These are phyloP conservation scores for Collybia sp. DNA, from an alignment of 768 basidiomycete genomes.

Conservation along the genomic window DNA sequence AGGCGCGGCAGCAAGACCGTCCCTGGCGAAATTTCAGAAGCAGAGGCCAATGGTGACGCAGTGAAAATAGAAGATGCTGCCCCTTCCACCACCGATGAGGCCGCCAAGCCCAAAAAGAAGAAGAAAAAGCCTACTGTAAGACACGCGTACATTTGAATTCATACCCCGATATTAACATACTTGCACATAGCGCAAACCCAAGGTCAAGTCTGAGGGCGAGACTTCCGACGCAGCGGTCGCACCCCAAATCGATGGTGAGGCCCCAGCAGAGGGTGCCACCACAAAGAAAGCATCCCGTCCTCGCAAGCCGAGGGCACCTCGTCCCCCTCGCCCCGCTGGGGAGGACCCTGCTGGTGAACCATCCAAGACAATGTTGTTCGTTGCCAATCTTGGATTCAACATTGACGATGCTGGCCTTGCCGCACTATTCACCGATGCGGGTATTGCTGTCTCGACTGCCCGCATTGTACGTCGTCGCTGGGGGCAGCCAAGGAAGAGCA, in stretches of 20 bases:
- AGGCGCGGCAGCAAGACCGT: conserved; percentile 85
- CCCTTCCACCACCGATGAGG: conserved; percentile 55
- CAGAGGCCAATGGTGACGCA: conserved; percentile 79
- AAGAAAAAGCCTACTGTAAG: conserved; percentile 69
- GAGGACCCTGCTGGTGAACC: conserved; percentile 86
- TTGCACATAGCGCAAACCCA: conserved; percentile 51
- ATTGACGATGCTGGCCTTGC: conserved; percentile 82
- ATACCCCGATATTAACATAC: conserved; percentile 15
- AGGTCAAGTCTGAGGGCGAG: conserved; percentile 40
- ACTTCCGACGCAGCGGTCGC: conserved; percentile 31
- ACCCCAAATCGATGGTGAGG: conserved; percentile 30
- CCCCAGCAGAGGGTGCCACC: conserved; percentile 26
- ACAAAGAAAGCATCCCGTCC: conserved; percentile 46
- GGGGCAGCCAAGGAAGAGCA: conserved; percentile 83
- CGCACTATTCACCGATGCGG: conserved; percentile 82
- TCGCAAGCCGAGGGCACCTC: conserved; percentile 56
- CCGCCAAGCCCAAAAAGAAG: conserved; percentile 81
- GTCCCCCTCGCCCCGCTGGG: conserved; percentile 64
- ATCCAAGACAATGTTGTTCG: conserved; percentile 87
- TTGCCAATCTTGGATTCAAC: conserved; percentile 96
- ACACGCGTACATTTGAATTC: conserved; percentile 12
- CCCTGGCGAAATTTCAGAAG: conserved; percentile 86
- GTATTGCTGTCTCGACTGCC: conserved; percentile 77
- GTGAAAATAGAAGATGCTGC: conserved; percentile 51
- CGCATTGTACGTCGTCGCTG: conserved; percentile 85